Base-by-base conservation (phyloP, 306 rosid species). In the Lathyrus tuberosus region DNA sequence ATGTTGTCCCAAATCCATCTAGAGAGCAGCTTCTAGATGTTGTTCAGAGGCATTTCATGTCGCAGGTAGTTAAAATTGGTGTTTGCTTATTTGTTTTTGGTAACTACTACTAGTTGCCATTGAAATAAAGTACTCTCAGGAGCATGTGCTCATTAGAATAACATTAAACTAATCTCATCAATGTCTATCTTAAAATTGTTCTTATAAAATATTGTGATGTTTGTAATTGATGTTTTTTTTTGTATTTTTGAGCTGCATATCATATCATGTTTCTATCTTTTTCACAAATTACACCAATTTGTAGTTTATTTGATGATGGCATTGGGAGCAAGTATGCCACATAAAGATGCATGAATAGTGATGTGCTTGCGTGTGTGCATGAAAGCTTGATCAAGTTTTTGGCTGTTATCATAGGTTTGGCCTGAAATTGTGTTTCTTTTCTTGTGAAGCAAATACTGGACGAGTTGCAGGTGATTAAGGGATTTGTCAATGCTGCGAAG, bases 41-140 rank as follows among this genome's bases (percentile, higher is more conserved):
- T 63, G 99, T 94, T 60, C 99, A 89, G 86, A 91, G 99, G 91
- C 99, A 94, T 83, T 94, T 94, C 86, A 86, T 88, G 96, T 88
- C 99, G 4, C 99, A 87, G 99, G 99, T 94, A 85, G 58, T 74
- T 62, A 5, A 33, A 13, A 20, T 26, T 59, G 31, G 4, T 5
- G 47, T 40, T 43, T 69, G 28, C 59, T 2, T 54, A 10, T 65
- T 62, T 38, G 26, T 24, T 24, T 24, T 24, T 20, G 22, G 22
- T 20, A 24, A 24, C 26, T 24, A 1, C 26, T 24, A 24, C 26
- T 24, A 24, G 26, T 24, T 24, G 26, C 26, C 26, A 24, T 24
- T 1, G 26, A 24, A 24, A 24, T 24, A 24, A 24, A 24, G 26
- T 24, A 24, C 26, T 24, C 3, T 24, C 26, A 24, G 26, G 26